These are phyloP conservation scores for Aristolochia fimbriata DNA, from an alignment of 164 flowering plant genomes.

Conservation along the genomic window DNA sequence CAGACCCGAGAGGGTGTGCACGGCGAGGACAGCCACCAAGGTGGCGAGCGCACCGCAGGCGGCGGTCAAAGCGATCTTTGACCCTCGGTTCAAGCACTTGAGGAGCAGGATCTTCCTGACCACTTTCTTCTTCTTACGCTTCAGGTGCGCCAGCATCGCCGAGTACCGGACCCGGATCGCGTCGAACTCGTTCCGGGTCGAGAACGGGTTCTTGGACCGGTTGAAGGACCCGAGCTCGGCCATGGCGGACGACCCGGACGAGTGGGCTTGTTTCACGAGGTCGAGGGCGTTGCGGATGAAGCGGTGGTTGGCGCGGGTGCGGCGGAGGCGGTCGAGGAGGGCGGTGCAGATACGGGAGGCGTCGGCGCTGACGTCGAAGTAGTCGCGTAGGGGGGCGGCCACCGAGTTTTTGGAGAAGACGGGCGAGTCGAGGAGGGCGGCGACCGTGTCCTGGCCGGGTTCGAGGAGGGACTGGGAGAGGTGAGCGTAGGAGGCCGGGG, in stretches of 20 bases:
- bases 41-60: slow-evolving; percentile 26
- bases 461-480: slow-evolving; percentile 40
- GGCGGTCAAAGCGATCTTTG: slow-evolving; percentile 27
- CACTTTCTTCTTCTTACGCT: slow-evolving; percentile 27
- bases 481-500: slow-evolving; percentile 6
- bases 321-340: slow-evolving; percentile 32
- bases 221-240: slow-evolving; percentile 26
- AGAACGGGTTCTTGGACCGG: slow-evolving; percentile 28
- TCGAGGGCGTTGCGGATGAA: slow-evolving; percentile 28
- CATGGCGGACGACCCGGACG: background rate
- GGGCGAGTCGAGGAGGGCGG: slow-evolving; percentile 29
- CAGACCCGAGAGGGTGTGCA: slow-evolving; percentile 35
- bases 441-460: slow-evolving; percentile 42
- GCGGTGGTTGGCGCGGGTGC: slow-evolving; percentile 23
- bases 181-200: slow-evolving; percentile 27
- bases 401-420: slow-evolving; percentile 21
- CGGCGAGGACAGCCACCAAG: slow-evolving; percentile 25
- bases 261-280: background rate
- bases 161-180: slow-evolving; percentile 37
- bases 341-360: slow-evolving; percentile 48
- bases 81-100: slow-evolving; percentile 26
- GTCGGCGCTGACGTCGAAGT: slow-evolving; percentile 53
- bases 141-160: slow-evolving; percentile 27
- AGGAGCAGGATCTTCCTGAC: slow-evolving; percentile 32
- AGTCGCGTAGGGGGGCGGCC: slow-evolving; percentile 27